Percentiles rank a stretch among this genome's conserved stretches.
Conservation (phyloP, 495 filamentous ascomycete genomes). For the Lentithecium fluviatile region DNA sequence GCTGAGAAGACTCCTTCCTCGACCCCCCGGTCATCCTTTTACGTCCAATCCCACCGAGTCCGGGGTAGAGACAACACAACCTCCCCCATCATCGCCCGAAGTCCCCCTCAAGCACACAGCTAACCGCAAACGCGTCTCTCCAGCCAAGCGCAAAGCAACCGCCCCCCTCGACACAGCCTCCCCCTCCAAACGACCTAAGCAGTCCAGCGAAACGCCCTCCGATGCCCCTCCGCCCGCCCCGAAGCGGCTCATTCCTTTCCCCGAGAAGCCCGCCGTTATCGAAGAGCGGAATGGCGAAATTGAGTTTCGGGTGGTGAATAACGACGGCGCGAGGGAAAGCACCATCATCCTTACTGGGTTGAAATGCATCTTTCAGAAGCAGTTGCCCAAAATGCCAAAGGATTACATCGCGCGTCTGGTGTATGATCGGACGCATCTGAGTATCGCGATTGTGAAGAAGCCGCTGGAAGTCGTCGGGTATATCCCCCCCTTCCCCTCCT, state of each 20-base stretch:
- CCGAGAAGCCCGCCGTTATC: conserved; percentile 89
- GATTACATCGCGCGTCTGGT: conserved; percentile 97
- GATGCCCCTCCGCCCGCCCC: conserved; percentile 38
- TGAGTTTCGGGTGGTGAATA: conserved; percentile 97
- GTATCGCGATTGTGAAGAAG: conserved; percentile 96
- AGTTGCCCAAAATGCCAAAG: conserved; percentile 98
- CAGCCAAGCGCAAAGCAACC: conserved; percentile 72
- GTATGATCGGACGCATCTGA: conserved; percentile 93
- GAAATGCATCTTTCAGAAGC: conserved; percentile 98
- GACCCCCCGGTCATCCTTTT: too few relatives aligned
- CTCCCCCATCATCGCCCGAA: background rate
- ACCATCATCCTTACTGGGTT: conserved; percentile 92
- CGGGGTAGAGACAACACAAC: background rate
- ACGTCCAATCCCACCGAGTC: too few relatives aligned
- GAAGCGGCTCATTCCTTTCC: conserved; percentile 68
- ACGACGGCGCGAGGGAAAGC: conserved; percentile 83
- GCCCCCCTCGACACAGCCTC: conserved; percentile 65
- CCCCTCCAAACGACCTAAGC: conserved; percentile 63
- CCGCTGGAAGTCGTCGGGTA: conserved; percentile 83
- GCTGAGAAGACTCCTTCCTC: too few relatives aligned
- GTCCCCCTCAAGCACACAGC: background rate
- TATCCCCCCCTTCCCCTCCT: background rate
- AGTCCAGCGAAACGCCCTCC: conserved; percentile 53
- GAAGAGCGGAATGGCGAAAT: conserved; percentile 96
- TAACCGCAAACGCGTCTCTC: background rate